phyloP scores from a whole-genome alignment of 371 early-diverging fungal species.

The Rhizomucor pusillus region DNA sequence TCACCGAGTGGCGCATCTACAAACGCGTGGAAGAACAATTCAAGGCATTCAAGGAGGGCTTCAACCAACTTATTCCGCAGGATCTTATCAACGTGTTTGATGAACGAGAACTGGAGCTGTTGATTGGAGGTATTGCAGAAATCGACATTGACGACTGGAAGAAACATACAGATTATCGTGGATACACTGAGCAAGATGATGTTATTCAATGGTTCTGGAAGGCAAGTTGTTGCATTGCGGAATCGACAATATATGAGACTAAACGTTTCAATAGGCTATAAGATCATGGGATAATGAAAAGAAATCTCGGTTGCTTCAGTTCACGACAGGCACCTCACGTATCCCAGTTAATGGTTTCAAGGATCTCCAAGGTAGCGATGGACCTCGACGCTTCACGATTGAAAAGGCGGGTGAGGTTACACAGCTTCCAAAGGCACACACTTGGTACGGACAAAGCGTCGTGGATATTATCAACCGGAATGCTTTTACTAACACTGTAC shows the following conservation, averaged over 20 bases:
- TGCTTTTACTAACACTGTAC: not conserved
- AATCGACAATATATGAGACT: not conserved
- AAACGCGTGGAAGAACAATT: constrained; percentile 94
- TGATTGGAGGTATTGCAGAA: constrained; percentile 98
- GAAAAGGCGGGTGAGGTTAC: constrained; percentile 90
- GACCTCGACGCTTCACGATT: constrained; percentile 94
- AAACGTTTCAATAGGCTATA: constrained; percentile 55
- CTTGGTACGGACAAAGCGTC: constrained; percentile 65
- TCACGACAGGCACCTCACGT: constrained; percentile 97
- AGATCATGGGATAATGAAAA: constrained; percentile 88
- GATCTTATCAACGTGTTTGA: constrained; percentile 95
- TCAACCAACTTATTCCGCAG: constrained; percentile 93
- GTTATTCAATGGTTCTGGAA: constrained; percentile 99
- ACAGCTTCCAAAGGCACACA: constrained; percentile 91
- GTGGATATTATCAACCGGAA: not conserved
- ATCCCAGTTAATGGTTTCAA: constrained; percentile 99
- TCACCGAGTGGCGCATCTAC: constrained; percentile 82
- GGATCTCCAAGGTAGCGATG: constrained; percentile 96
- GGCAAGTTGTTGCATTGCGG: constrained; percentile 30
- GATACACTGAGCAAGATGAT: constrained; percentile 94
- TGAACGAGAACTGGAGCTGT: constrained; percentile 96
- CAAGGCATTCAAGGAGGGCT: constrained; percentile 91
- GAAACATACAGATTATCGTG: constrained; percentile 97
- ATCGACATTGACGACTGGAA: constrained; percentile 99
- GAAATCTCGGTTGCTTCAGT: constrained; percentile 94